Conservation (phyloP, 1,284 basidiomycete genomes). For the Sutorius eximius region DNA sequence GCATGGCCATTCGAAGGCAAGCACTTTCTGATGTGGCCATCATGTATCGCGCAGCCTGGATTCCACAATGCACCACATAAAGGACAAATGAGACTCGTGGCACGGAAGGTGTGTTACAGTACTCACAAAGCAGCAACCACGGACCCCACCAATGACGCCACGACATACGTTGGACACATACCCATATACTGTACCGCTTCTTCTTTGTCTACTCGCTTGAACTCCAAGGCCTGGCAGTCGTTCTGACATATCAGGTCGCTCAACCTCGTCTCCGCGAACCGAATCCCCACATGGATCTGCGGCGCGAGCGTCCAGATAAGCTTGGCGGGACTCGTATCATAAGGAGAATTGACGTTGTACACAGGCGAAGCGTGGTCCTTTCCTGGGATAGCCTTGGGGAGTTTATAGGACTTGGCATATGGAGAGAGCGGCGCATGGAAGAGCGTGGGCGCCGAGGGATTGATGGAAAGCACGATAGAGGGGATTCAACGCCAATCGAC, state of each 20-base stretch:
- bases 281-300: constrained; percentile 81
- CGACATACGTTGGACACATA: no score
- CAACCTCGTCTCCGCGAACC: constrained; percentile 92
- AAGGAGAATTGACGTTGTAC: constrained; percentile 36
- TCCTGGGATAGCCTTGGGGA: constrained; percentile 33
- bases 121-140: no score
- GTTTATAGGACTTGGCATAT: constrained; percentile 73
- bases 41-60: no score
- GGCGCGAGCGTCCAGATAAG: constrained; percentile 91
- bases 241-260: constrained; percentile 98
- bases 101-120: no score
- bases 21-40: no score
- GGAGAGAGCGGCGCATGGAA: constrained; percentile 91
- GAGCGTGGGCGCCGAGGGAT: constrained; percentile 87
- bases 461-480: constrained; percentile 97
- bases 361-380: constrained; percentile 30
- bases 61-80: no score
- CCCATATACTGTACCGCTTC: no score
- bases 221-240: constrained; percentile 90
- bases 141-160: no score
- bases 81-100: no score
- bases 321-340: constrained; percentile 89
- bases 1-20: no score
- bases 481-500: constrained; percentile 97
- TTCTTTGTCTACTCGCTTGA: constrained; percentile 49